A percentile compares a stretch with the other conserved stretches of the same genome.
These are phyloP conservation scores for Coleophoma cylindrospora DNA, from an alignment of 2,329 filamentous ascomycete species.

Conservation along the genomic window DNA sequence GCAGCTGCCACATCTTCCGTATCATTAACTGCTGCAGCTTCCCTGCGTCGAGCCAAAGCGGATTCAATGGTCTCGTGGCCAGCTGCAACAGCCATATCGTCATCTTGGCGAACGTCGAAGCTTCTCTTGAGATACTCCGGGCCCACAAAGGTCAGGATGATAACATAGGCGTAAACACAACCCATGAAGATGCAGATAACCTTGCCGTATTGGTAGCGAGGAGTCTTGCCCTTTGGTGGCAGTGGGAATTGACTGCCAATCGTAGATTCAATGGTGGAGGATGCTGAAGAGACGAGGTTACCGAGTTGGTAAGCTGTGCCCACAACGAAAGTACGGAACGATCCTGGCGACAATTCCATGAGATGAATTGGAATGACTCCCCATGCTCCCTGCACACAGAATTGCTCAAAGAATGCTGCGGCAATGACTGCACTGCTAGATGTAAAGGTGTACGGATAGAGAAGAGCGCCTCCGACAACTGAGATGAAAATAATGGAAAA, in stretches of 20 bases:
- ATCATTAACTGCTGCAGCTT: background rate
- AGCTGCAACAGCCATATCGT: slow-evolving; percentile 37
- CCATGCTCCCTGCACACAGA: slow-evolving; percentile 74
- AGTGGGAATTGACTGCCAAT: slow-evolving; percentile 72
- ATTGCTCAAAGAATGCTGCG: slow-evolving; percentile 79
- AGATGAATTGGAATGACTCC: slow-evolving; percentile 69
- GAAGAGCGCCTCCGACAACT: slow-evolving; percentile 64
- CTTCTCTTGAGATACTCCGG: slow-evolving; percentile 41
- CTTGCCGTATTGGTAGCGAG: slow-evolving; percentile 69
- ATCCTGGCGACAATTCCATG: slow-evolving; percentile 66
- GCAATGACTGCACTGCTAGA: slow-evolving; percentile 61
- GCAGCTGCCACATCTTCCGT: background rate
- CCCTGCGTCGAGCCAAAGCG: slow-evolving; percentile 9
- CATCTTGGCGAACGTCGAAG: slow-evolving; percentile 41
- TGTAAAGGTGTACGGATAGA: slow-evolving; percentile 80
- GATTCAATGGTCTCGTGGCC: slow-evolving; percentile 26
- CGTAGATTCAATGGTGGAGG: slow-evolving; percentile 73
- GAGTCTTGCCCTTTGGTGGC: slow-evolving; percentile 42
- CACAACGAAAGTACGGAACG: slow-evolving; percentile 66
- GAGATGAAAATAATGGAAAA: slow-evolving; percentile 63
- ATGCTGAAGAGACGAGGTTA: slow-evolving; percentile 69
- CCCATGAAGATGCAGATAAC: slow-evolving; percentile 91
- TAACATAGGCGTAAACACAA: slow-evolving; percentile 52
- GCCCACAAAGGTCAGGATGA: slow-evolving; percentile 49
- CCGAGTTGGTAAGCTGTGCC: slow-evolving; percentile 71